These are phyloP conservation scores for Conticribra guillardii DNA, from an alignment of 108 stramenopile genomes.

Conservation along the genomic window DNA sequence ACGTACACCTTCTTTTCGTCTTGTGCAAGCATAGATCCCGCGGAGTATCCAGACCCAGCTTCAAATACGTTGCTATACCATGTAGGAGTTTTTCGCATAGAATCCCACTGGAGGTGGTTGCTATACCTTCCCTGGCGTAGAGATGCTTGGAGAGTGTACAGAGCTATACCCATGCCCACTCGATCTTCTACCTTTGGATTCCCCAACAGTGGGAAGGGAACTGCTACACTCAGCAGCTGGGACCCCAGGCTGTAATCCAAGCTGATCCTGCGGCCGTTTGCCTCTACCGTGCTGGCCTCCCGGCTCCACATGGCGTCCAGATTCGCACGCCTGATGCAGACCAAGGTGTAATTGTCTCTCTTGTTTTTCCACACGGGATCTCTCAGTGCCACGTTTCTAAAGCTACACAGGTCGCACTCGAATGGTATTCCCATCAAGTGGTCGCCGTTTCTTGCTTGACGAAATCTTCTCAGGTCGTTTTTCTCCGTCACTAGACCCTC, in stretches of 20 bases:
- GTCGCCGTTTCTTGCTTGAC: constrained; percentile 34
- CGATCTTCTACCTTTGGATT: not conserved
- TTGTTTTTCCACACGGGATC: constrained; percentile 12
- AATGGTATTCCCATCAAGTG: constrained; percentile 45
- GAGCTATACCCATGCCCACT: not conserved
- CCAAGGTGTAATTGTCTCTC: not conserved
- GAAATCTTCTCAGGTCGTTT: not conserved
- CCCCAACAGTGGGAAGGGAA: not conserved
- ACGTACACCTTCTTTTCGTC: not conserved
- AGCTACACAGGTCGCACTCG: constrained; percentile 62
- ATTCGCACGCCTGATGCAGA: constrained; percentile 32
- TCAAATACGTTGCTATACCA: not conserved
- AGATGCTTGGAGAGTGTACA: not conserved
- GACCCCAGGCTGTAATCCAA: too few species aligned
- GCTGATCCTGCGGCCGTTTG: not conserved
- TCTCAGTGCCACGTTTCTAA: constrained; percentile 31
- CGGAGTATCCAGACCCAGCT: not conserved
- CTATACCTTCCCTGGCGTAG: not conserved
- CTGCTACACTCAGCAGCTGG: not conserved
- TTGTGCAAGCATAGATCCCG: not conserved
- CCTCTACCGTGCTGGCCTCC: constrained; percentile 41
- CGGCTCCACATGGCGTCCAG: constrained; percentile 57
- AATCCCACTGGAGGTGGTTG: not conserved
- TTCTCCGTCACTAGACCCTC: not conserved
- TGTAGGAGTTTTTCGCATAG: not conserved